phyloP scores from a whole-genome alignment of 2,329 filamentous ascomycete genomes.

The Xylariaceae sp. region DNA sequence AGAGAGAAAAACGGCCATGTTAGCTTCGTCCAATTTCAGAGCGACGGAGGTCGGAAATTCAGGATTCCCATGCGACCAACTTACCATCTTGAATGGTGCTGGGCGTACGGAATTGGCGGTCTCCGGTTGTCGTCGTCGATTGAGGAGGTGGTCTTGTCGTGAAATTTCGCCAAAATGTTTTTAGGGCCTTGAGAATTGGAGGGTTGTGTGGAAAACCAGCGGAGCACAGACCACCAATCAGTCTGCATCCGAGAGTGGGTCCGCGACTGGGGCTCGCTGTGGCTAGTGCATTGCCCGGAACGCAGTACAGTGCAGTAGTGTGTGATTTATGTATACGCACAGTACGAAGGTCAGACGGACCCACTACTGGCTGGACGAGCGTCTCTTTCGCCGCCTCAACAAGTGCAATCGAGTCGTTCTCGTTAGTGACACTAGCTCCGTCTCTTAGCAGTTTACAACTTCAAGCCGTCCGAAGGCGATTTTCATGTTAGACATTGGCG shows the following conservation, averaged over 20 bases:
- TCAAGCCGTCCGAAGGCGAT: neutral
- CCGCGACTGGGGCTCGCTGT: neutral
- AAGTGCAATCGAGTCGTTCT: neutral
- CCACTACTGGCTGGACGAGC: neutral
- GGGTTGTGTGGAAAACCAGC: conserved; percentile 18
- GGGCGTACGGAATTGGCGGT: conserved; percentile 27
- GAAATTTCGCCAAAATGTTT: conserved; percentile 31
- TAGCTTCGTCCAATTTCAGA: conserved; percentile 14
- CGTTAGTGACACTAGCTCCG: neutral
- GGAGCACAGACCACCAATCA: conserved; percentile 15
- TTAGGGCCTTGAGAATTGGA: conserved; percentile 27
- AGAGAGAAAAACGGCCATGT: conserved; percentile 12
- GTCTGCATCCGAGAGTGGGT: neutral
- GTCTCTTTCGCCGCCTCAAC: neutral
- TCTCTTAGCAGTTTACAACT: neutral
- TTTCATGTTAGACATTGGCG: neutral
- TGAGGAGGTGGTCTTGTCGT: conserved; percentile 28
- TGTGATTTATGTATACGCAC: neutral
- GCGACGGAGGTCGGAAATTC: neutral
- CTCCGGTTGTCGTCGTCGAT: conserved; percentile 23
- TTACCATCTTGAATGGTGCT: conserved; percentile 44
- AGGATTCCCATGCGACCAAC: conserved; percentile 24
- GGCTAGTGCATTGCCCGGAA: neutral
- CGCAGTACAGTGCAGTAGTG: neutral
- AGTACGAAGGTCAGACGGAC: neutral